A percentile compares a stretch with the other conserved stretches of the same genome.
Conservation (phyloP, 192 early-diverging fungal species). For the Coemansia sp. region DNA sequence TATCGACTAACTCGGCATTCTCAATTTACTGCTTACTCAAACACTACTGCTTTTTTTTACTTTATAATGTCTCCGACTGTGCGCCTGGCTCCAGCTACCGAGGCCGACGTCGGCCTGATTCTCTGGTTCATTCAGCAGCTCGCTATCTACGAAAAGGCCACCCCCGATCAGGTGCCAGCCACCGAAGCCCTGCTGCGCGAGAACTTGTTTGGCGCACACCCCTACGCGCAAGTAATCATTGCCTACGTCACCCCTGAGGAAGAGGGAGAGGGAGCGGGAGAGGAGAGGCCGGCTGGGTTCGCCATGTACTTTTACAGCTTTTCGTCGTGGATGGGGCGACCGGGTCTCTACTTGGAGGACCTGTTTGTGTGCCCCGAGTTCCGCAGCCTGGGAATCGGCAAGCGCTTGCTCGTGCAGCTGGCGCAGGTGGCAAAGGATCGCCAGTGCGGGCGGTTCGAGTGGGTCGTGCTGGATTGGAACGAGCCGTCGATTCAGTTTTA, state of each 20-base stretch:
- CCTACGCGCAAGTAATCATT: slow-evolving; percentile 72
- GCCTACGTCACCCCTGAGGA: slow-evolving; percentile 53
- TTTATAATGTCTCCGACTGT: not conserved
- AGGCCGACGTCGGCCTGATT: slow-evolving; percentile 66
- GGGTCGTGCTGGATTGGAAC: slow-evolving; percentile 88
- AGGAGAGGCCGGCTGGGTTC: slow-evolving; percentile 67
- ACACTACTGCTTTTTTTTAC: too few species aligned
- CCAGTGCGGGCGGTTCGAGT: slow-evolving; percentile 79
- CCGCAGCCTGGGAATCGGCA: slow-evolving; percentile 72
- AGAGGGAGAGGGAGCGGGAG: too few species aligned
- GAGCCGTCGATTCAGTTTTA: slow-evolving; percentile 81
- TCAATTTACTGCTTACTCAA: not conserved
- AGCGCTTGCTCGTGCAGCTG: slow-evolving; percentile 66
- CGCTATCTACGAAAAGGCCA: slow-evolving; percentile 77
- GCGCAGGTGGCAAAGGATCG: slow-evolving; percentile 65
- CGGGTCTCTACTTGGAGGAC: slow-evolving; percentile 88
- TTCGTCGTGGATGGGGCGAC: slow-evolving; percentile 70
- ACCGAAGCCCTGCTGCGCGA: slow-evolving; percentile 65
- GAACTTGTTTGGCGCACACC: slow-evolving; percentile 67
- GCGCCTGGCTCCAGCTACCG: slow-evolving; percentile 54
- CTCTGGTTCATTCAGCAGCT: slow-evolving; percentile 73
- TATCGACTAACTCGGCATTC: not conserved
- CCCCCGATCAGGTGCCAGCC: slow-evolving; percentile 65
- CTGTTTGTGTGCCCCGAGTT: slow-evolving; percentile 70
- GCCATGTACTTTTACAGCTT: slow-evolving; percentile 89